Base-by-base conservation (phyloP, 2,329 filamentous ascomycete species). In the Hymenoscyphus salicellus region DNA sequence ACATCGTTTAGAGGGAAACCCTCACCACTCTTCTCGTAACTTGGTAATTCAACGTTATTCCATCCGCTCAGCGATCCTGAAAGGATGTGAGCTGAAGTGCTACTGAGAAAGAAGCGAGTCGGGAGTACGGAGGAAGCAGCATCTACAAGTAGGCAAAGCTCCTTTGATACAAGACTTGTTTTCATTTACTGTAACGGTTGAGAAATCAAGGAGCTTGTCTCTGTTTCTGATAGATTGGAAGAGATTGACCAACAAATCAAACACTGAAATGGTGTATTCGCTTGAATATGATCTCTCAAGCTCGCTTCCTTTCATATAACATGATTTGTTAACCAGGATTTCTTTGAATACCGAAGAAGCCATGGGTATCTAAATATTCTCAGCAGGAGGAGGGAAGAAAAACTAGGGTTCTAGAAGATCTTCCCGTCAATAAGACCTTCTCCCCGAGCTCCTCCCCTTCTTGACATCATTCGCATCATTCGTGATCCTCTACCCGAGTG, bases 391-490 rank as follows among this genome's bases (percentile, higher is more conserved):
- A 30, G 28, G n/a, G 6, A 30, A 30, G 20, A 52, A 23, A 20
- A 26, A 26, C 46, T 52, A 23, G 46, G 46, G 11, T 14, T 52
- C 23, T 5, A 52, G 36, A 52, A 52, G 46, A 49, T 52, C 14
- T 26, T 23, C 46, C 46, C 23, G 46, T 52, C 46, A 52, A 20
- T 20, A 52, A 52, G 20, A 26, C 46, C 8, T 52, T 20, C 11
- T 10, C 20, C 14, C 46, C 46, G 46, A 52, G 46, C 46, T 52
- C 20, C 46, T 52, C 46, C 20, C 23, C 20, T 28, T 23, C 46
- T 52, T 52, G 46, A 52, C 46, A 52, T 52, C 46, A 52, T 52
- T 52, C 41, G n/a, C 41, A 46, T 46, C 41, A 3, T 38, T 38
- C 36, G 11, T 38, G 36, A 16, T 38, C 36, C n/a, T 46, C 41